Evolutionary conservation across 2,329 filamentous ascomycete species (phyloP).

Genomic region (Venturia effusa): DNA sequence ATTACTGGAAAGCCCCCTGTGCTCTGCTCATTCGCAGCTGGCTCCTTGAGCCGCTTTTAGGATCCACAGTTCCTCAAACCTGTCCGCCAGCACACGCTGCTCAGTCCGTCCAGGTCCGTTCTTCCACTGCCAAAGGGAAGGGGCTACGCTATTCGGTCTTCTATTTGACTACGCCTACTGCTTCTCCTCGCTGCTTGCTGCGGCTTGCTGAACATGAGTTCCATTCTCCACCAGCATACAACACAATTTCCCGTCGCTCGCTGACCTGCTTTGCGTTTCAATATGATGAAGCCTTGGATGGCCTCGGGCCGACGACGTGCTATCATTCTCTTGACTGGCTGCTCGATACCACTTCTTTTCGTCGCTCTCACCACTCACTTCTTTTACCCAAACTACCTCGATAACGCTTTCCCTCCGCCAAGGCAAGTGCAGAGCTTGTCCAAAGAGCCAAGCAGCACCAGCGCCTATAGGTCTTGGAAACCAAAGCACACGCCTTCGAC

Average conservation of each 20-base stretch:
- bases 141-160: neutral
- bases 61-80: neutral
- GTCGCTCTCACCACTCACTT: neutral
- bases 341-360: neutral
- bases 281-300: conserved; percentile 8
- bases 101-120: neutral
- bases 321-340: neutral
- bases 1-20: neutral
- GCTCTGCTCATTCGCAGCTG: neutral
- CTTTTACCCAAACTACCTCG: conserved; percentile 3
- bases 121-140: neutral
- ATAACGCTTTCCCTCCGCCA: neutral
- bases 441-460: neutral
- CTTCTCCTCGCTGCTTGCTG: too few relatives aligned
- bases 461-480: neutral
- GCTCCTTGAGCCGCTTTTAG: neutral
- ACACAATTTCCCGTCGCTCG: neutral
- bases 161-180: too few relatives aligned
- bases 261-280: neutral
- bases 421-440: neutral
- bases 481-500: neutral
- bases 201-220: neutral
- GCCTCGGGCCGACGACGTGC: neutral
- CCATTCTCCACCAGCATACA: neutral
- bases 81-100: neutral